These are phyloP conservation scores for Diacronema lutheri DNA, from an alignment of 78 protist genomes.

Conservation along the genomic window DNA sequence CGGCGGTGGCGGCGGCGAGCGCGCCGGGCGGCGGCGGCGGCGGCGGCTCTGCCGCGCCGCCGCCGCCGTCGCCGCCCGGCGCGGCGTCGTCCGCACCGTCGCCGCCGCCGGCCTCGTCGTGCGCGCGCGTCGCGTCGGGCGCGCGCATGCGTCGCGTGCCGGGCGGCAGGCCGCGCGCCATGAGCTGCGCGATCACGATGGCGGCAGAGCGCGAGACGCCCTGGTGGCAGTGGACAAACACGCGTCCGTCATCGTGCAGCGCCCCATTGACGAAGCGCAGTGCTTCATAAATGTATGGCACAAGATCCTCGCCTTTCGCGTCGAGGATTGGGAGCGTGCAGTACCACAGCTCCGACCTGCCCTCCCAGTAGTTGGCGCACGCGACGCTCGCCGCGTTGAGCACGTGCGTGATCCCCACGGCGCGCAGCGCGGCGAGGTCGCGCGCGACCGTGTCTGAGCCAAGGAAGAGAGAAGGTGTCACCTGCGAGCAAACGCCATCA, in stretches of 20 bases:
- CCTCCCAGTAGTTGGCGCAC: too few relatives aligned
- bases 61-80: too few relatives aligned
- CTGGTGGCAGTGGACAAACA: background rate
- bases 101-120: too few relatives aligned
- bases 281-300: background rate
- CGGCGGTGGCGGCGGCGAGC: too few relatives aligned
- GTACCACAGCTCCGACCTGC: background rate
- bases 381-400: background rate
- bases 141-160: too few relatives aligned
- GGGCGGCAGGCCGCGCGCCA: background rate
- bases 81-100: too few relatives aligned
- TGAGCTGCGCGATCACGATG: background rate
- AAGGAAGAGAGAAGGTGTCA: background rate
- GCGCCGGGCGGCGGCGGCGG: too few relatives aligned
- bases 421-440: background rate
- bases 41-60: too few relatives aligned
- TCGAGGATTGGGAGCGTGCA: background rate
- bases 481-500: too few relatives aligned
- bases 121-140: too few relatives aligned
- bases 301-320: background rate
- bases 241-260: background rate
- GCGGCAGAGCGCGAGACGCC: conserved; percentile 10
- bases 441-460: background rate
- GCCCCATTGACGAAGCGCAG: background rate
- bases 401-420: background rate